Evolutionary conservation across 1,284 basidiomycete genomes (phyloP).

Genomic region (Apiotrichum akiyoshidainum): DNA sequence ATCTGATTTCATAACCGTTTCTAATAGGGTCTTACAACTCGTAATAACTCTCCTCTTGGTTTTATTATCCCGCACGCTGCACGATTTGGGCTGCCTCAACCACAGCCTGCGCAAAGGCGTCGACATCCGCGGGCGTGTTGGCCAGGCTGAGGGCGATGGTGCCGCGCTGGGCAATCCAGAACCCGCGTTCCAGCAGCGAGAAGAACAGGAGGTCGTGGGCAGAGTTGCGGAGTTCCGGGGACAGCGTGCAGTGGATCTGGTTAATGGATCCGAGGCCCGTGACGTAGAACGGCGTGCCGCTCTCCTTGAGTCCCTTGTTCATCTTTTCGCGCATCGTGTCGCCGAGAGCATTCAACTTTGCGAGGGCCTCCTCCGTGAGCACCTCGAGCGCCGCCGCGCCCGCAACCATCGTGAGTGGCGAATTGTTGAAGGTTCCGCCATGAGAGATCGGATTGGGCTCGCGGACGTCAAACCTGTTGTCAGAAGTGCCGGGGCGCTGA

Average conservation of each 20-base stretch:
- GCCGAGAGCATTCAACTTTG: conserved; percentile 22
- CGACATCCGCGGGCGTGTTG: conserved; percentile 11
- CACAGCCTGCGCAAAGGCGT: conserved; percentile 10
- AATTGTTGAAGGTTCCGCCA: conserved; percentile 40
- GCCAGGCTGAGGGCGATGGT: conserved; percentile 12
- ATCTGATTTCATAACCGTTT: too few species aligned
- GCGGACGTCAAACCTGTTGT: conserved; percentile 26
- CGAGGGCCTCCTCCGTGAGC: conserved; percentile 22
- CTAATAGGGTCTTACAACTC: too few species aligned
- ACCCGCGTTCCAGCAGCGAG: conserved; percentile 1
- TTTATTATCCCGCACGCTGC: neutral
- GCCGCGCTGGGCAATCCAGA: conserved; percentile 23
- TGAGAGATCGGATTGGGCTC: conserved; percentile 19
- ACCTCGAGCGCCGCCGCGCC: conserved; percentile 27
- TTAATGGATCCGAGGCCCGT: conserved; percentile 35
- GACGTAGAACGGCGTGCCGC: conserved; percentile 13
- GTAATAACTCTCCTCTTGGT: too few species aligned
- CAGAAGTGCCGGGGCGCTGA: neutral
- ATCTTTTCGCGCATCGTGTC: conserved; percentile 23
- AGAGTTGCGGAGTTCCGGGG: neutral
- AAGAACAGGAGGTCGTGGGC: conserved; percentile 18
- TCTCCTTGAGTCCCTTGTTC: conserved; percentile 12
- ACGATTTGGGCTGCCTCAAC: conserved; percentile 1
- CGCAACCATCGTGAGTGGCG: conserved; percentile 32
- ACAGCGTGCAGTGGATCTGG: conserved; percentile 25